These are phyloP conservation scores for Vicia villosa DNA, from an alignment of 306 rosid species.

Conservation along the genomic window DNA sequence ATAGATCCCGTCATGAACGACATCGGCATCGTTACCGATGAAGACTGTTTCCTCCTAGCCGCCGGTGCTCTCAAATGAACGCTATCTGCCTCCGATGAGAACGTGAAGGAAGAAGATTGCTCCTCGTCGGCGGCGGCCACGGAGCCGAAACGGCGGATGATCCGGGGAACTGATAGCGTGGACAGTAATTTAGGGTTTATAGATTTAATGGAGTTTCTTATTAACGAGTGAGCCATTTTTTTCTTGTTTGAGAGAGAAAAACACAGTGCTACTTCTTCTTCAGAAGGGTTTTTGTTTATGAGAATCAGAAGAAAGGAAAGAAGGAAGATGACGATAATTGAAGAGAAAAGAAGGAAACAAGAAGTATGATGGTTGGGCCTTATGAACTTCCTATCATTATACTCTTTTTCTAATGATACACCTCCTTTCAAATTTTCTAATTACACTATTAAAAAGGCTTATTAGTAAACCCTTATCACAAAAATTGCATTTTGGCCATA, in stretches of 20 bases:
- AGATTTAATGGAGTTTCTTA: slow-evolving; percentile 33
- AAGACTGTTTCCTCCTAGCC: slow-evolving; percentile 37
- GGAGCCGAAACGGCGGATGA: slow-evolving; percentile 27
- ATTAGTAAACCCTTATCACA: too few relatives aligned
- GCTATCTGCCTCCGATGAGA: slow-evolving; percentile 58
- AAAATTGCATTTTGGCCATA: too few relatives aligned
- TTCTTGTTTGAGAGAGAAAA: background rate
- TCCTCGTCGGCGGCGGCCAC: slow-evolving; percentile 46
- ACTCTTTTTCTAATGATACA: too few relatives aligned
- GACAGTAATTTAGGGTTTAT: background rate
- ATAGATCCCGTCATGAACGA: slow-evolving; percentile 93
- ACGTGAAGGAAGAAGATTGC: slow-evolving; percentile 57
- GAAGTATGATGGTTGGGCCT: background rate
- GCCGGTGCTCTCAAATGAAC: slow-evolving; percentile 53
- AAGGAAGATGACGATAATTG: background rate
- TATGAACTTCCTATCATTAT: background rate
- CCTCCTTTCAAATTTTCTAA: too few relatives aligned
- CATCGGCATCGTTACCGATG: slow-evolving; percentile 87
- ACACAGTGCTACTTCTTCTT: background rate
- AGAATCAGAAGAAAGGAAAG: slow-evolving; percentile 6
- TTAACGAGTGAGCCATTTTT: slow-evolving; percentile 31
- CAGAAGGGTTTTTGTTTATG: background rate
- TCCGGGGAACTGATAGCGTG: background rate
- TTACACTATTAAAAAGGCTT: too few relatives aligned
- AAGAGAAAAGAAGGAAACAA: background rate